These are phyloP conservation scores for Sanguinoderma infundibulare DNA, from an alignment of 1,284 basidiomycete genomes.

Conservation along the genomic window DNA sequence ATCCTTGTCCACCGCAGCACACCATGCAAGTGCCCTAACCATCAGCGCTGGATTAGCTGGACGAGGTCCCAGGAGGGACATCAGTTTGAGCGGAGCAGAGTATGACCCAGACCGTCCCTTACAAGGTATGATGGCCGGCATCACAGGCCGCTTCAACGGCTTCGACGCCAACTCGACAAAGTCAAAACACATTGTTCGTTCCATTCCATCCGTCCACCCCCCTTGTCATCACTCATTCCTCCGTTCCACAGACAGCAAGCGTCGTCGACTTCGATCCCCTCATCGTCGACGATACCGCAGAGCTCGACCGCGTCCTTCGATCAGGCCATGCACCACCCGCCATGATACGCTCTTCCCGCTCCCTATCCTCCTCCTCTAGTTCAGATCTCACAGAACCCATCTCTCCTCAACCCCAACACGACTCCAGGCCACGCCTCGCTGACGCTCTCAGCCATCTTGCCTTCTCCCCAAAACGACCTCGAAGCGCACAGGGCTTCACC, in stretches of 20 bases:
- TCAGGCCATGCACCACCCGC: conserved; percentile 49
- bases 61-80: conserved; percentile 51
- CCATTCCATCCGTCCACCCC: conserved; percentile 3
- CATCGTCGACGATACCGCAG: conserved; percentile 62
- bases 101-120: conserved; percentile 88
- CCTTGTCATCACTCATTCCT: conserved; percentile 4
- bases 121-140: conserved; percentile 70
- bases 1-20: conserved; percentile 80
- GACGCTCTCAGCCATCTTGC: conserved; percentile 67
- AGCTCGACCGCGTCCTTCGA: conserved; percentile 64
- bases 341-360: conserved; percentile 44
- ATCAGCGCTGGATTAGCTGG: conserved; percentile 80
- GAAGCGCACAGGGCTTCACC: conserved; percentile 44
- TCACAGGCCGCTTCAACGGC: conserved; percentile 51
- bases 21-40: conserved; percentile 86
- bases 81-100: conserved; percentile 75
- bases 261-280: conserved; percentile 50
- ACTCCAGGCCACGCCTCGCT: conserved; percentile 59
- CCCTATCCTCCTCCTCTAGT: conserved; percentile 49
- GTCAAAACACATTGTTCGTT: conserved; percentile 51
- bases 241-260: conserved; percentile 28
- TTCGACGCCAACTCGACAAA: conserved; percentile 56
- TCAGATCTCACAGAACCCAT: conserved; percentile 44
- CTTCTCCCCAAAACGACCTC: conserved; percentile 74
- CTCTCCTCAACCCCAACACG: conserved; percentile 31